Evolutionary conservation across 768 basidiomycete genomes (phyloP).

Genomic region (Mycena pura): DNA sequence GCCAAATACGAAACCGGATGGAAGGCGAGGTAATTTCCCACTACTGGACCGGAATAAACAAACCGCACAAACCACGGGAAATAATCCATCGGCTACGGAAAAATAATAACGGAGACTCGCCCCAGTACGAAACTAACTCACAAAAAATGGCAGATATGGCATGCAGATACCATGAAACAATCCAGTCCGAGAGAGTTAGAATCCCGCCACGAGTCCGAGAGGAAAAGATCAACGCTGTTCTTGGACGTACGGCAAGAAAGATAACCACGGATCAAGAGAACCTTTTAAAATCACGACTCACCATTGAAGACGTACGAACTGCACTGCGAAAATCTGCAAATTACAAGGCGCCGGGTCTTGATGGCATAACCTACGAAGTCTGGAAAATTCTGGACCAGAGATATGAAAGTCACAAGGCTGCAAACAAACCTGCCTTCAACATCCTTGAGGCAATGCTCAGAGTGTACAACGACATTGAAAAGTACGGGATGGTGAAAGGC

Average conservation of each 20-base stretch:
- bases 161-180: neutral
- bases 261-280: neutral
- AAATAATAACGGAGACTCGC: neutral
- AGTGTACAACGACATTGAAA: too few relatives aligned
- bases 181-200: neutral
- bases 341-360: too few relatives aligned
- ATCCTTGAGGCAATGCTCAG: conserved; percentile 6
- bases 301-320: neutral
- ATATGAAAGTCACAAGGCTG: neutral
- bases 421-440: neutral
- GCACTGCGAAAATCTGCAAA: neutral
- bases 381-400: too few relatives aligned
- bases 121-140: neutral
- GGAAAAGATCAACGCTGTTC: neutral
- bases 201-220: neutral
- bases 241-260: neutral
- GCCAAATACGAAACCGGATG: neutral
- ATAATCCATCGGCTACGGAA: conserved; percentile 11
- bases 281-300: neutral
- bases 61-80: conserved; percentile 7
- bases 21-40: conserved; percentile 13
- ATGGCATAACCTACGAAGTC: too few relatives aligned
- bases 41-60: conserved; percentile 20
- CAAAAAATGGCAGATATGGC: neutral
- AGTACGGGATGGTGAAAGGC: neutral